Percentiles rank a stretch among this genome's conserved stretches.
These are phyloP conservation scores for Graphiopsis chlorocephala DNA, from an alignment of 2,329 filamentous ascomycete genomes.

Conservation along the genomic window DNA sequence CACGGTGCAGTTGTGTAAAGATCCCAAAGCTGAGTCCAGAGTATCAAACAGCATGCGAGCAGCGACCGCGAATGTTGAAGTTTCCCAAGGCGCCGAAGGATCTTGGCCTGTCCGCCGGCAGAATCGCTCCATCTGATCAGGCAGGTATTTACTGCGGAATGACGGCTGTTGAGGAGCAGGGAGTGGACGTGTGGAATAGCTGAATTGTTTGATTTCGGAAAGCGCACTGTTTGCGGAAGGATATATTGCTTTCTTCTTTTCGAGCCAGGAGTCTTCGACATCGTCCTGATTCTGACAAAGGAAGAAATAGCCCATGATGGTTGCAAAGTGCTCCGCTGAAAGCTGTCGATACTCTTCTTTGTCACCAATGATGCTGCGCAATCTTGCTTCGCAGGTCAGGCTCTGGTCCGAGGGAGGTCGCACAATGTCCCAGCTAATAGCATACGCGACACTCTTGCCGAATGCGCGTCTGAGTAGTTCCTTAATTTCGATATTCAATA, in stretches of 20 bases:
- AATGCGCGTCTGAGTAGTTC: conserved; percentile 68
- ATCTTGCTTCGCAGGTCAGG: conserved; percentile 57
- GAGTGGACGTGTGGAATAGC: conserved; percentile 63
- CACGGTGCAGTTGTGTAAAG: conserved; percentile 81
- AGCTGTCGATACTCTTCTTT: conserved; percentile 59
- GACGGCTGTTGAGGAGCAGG: conserved; percentile 81
- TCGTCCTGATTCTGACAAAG: conserved; percentile 71
- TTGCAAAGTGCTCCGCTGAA: conserved; percentile 68
- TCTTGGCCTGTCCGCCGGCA: conserved; percentile 69
- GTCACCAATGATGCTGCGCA: conserved; percentile 68
- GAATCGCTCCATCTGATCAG: conserved; percentile 73
- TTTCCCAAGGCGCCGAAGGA: conserved; percentile 38
- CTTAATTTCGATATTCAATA: conserved; percentile 53
- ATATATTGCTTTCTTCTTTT: conserved; percentile 42
- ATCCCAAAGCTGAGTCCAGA: conserved; percentile 78
- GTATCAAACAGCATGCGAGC: conserved; percentile 75
- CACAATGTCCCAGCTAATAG: conserved; percentile 72
- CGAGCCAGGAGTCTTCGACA: conserved; percentile 59
- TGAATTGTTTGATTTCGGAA: conserved; percentile 65
- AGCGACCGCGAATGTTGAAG: conserved; percentile 30
- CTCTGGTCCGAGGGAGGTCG: conserved; percentile 36
- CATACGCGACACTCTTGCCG: conserved; percentile 76
- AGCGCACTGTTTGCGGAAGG: conserved; percentile 62
- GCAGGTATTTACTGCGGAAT: conserved; percentile 75
- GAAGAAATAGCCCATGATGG: conserved; percentile 74